Conservation (phyloP, 2,329 filamentous ascomycete species). For the Apiospora kogelbergensis region DNA sequence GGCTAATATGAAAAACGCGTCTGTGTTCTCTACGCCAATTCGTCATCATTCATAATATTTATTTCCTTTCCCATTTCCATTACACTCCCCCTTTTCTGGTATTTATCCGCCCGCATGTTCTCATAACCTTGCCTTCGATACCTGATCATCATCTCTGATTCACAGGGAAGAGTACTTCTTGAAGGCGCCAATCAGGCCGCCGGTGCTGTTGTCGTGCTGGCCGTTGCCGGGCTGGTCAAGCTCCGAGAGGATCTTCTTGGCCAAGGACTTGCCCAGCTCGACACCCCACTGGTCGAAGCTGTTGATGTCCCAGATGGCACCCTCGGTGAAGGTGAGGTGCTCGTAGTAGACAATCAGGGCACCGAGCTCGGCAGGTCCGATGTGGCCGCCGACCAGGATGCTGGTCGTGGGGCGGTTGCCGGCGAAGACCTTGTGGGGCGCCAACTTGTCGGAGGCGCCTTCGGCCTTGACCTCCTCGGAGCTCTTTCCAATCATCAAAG, state of each 20-base stretch:
- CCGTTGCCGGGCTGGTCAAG: slow-evolving; percentile 75
- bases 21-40: background rate
- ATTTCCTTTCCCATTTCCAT: background rate
- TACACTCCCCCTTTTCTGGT: background rate
- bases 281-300: slow-evolving; percentile 99
- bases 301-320: slow-evolving; percentile 99
- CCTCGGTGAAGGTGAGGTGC: slow-evolving; percentile 96
- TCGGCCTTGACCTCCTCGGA: slow-evolving; percentile 77
- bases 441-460: slow-evolving; percentile 70
- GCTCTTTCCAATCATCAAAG: slow-evolving; percentile 88
- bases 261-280: slow-evolving; percentile 92
- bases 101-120: background rate
- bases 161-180: slow-evolving; percentile 68
- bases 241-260: slow-evolving; percentile 87
- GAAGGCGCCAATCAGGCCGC: slow-evolving; percentile 86
- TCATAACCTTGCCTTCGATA: slow-evolving; percentile 1
- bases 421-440: slow-evolving; percentile 98
- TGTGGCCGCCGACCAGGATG: slow-evolving; percentile 85
- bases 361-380: slow-evolving; percentile 90
- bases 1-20: background rate
- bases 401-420: slow-evolving; percentile 96
- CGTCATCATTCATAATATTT: slow-evolving; percentile 1
- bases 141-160: slow-evolving; percentile 18
- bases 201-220: slow-evolving; percentile 83
- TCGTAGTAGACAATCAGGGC: slow-evolving; percentile 98